Percentiles rank a stretch among this genome's conserved stretches.
Evolutionary conservation across 768 basidiomycete genomes (phyloP).

Genomic region (Crassisporium funariophilum): DNA sequence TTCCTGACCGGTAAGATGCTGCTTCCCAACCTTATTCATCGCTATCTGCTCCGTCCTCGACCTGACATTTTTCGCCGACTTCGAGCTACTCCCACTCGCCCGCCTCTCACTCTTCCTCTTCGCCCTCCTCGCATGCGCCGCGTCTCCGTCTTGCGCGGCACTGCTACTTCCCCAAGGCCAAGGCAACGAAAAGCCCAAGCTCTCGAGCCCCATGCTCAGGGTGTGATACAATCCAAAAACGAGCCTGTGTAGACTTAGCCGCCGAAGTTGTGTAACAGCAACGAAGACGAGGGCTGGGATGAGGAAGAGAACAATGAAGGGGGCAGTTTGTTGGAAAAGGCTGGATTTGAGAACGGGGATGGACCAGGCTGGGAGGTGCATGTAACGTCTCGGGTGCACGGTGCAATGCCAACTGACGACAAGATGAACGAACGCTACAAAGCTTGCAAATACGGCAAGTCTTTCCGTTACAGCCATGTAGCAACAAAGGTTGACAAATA

Average conservation of each 20-base stretch:
- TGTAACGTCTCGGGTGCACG: constrained; percentile 28
- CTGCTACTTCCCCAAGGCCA: constrained; percentile 66
- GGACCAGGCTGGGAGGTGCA: constrained; percentile 48
- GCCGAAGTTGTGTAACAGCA: constrained; percentile 27
- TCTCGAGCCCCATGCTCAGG: constrained; percentile 58
- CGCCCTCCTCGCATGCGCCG: constrained; percentile 25
- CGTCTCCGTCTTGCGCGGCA: constrained; percentile 9
- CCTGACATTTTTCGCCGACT: constrained; percentile 32
- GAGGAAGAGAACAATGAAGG: constrained; percentile 55
- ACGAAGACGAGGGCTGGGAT: constrained; percentile 56
- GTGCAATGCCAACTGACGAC: constrained; percentile 2
- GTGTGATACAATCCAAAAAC: constrained; percentile 26
- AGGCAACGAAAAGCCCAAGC: constrained; percentile 52
- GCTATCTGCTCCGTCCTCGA: constrained; percentile 61
- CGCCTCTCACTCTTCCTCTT: constrained; percentile 50
- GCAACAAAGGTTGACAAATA: no score
- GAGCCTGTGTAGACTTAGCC: constrained; percentile 25
- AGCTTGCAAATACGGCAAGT: no score
- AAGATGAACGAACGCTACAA: background rate
- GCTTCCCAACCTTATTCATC: constrained; percentile 38
- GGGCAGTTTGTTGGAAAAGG: constrained; percentile 57
- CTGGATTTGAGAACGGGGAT: constrained; percentile 40
- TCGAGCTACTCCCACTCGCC: constrained; percentile 24
- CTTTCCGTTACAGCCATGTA: no score
- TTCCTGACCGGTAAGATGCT: constrained; percentile 22